Evolutionary conservation across 495 filamentous ascomycete genomes (phyloP), one percentile per base, ranked within the genome.

Genomic region (Hypoxylon intermedium): DNA sequence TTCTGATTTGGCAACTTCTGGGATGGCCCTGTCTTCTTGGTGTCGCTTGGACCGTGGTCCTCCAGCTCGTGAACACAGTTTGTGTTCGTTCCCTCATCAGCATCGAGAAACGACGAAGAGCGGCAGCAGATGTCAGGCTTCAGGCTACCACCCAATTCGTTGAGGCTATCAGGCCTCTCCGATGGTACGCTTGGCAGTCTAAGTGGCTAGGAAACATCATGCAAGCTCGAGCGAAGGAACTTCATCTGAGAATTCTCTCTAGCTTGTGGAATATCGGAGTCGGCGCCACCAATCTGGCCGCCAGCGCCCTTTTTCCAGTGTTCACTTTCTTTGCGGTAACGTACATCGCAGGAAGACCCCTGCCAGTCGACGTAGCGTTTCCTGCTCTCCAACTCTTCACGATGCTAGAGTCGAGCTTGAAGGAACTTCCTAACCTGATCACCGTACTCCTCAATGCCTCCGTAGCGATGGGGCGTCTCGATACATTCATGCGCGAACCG

Each of bases 181-280:
- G 91, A 9, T 95, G 89, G 87, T 93, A 95, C 67, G 89, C 86
- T 26, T 95, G 91, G 91, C 89, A 95, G 72, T 79, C 84, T 46
- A 80, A 85, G 42, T 95, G 91, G 91, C 82, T 93, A 19, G 77
- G 72, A 12, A 80, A 82, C 46, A 89, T 93, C 54, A 85, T 93
- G 83, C 79, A 85, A 47, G 81, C 86, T 18, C 80, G 91, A 34
- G 80, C 86, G 46, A 74, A 79, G 21, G 91, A 95, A 65, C 55
- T 95, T 50, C 77, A 82, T 20, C 73, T 87, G 11, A 80, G 86
- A 9, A 76, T 93, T n/a, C 71, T 86, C 2, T 85, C 86, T 1
- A 84, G 79, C 44, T 53, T 92, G 5, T 87, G 84, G 75, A 72
- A 64, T 19, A 79, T 85, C 20, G 54, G 77, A 9, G 87, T 93